Base-by-base conservation (phyloP, 331 rosid genomes). In the Telfairia occidentalis region DNA sequence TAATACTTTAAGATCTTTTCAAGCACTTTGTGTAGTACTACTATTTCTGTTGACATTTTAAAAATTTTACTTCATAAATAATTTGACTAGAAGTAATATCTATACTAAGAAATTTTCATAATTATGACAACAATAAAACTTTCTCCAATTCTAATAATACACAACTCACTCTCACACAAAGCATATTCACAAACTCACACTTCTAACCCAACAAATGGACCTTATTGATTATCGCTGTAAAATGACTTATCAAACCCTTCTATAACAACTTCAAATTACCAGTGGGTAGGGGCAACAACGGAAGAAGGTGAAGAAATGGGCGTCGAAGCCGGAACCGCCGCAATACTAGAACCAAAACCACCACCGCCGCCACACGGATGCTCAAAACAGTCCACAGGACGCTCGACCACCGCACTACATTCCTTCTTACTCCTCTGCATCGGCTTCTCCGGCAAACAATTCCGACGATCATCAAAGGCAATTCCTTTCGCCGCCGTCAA, bases 361-460 rank as follows among this genome's bases (percentile, higher is more conserved):
- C 73, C 35, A 1, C 55, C 53, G 43, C 19, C 75, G 1, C 46
- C 77, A 50, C 79, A 83, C 10, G 85, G 82, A 78, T 81, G 63
- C 71, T 43, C 78, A 9, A 78, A 79, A 84, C 88, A 84, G 45
- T 82, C 91, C 37, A 87, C 84, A 0, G 90, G 95, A 48, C 64
- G 90, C 53, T 87, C 86, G 37, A 87, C 81, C n/a, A 66, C 79
- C 7, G 83, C 81, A n/a, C n/a, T 49, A 49, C 96, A 89, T 64
- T 90, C 91, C 81, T 82, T 87, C 66, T 86, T 18, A 57, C 86
- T 83, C 76, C 97, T 87, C 85, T 94, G 97, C 53, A 84, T 32
- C 2, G 92, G 88, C 79, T 85, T 90, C 23, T 87, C 90, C 3
- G 89, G 90, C 76, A 94, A 78, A 77, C 98, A 94, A 75, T 94